phyloP scores from a whole-genome alignment of 163 green algal species.

The Chlamydomonas reinhardtii region DNA sequence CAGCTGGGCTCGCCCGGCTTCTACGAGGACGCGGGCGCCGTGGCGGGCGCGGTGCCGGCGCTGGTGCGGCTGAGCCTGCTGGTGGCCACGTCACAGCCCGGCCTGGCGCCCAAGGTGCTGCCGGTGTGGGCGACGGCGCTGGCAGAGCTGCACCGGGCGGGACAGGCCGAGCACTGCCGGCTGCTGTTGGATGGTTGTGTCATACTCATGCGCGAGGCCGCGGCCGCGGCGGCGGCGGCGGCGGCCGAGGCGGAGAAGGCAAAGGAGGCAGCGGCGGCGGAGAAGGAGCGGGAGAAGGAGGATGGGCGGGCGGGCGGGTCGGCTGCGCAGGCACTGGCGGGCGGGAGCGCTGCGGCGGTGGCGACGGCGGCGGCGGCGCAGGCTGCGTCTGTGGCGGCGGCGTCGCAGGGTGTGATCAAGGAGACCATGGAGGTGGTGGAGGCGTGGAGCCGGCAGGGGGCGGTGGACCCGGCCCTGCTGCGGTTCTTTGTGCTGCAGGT shows the following conservation, averaged over 20 bases:
- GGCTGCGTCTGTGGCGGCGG: no score
- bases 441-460: conserved; percentile 58
- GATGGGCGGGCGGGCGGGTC: background rate
- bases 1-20: conserved; percentile 30
- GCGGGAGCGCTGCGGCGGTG: background rate
- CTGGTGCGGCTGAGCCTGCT: conserved; percentile 42
- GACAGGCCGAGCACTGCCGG: conserved; percentile 9
- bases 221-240: background rate
- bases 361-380: background rate
- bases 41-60: background rate
- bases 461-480: conserved; percentile 75
- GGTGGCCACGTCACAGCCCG: conserved; percentile 52
- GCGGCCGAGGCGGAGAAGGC: background rate
- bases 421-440: conserved; percentile 56
- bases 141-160: conserved; percentile 29
- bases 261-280: background rate
- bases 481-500: conserved; percentile 73
- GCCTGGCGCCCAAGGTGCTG: conserved; percentile 41
- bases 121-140: conserved; percentile 25
- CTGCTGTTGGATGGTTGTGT: conserved; percentile 20
- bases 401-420: background rate
- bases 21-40: conserved; percentile 43
- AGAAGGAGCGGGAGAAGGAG: background rate
- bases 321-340: no score
- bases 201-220: conserved; percentile 15